Percentiles rank a stretch among this genome's conserved stretches.
Conservation (phyloP, 768 basidiomycete species). For the Paxillus ammoniavirescens region DNA sequence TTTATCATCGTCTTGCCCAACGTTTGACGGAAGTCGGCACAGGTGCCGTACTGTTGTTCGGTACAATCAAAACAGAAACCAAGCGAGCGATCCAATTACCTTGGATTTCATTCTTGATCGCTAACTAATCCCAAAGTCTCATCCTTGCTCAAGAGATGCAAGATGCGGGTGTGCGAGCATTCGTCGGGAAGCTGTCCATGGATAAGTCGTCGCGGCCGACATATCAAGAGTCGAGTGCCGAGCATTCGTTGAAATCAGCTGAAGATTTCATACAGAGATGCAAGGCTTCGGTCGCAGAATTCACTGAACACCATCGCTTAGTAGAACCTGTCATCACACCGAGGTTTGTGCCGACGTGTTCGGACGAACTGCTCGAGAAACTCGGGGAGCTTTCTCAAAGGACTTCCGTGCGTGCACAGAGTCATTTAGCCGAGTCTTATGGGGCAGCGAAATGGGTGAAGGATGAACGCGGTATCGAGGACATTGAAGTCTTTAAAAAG, state of each 20-base stretch:
- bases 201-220: conserved; percentile 70
- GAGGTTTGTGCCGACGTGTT: conserved; percentile 88
- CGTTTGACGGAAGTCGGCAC: conserved; percentile 76
- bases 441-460: conserved; percentile 77
- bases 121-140: conserved; percentile 43
- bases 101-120: not conserved
- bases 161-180: conserved; percentile 67
- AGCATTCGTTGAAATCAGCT: conserved; percentile 49
- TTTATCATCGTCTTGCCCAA: conserved; percentile 65
- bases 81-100: conserved; percentile 52
- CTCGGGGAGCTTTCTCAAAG: conserved; percentile 54
- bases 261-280: conserved; percentile 57
- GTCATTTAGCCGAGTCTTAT: conserved; percentile 78
- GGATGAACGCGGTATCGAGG: conserved; percentile 55
- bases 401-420: conserved; percentile 61
- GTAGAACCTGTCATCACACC: conserved; percentile 86
- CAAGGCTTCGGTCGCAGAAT: conserved; percentile 34
- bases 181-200: conserved; percentile 92
- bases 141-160: conserved; percentile 79
- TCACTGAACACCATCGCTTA: conserved; percentile 47
- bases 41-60: conserved; percentile 74
- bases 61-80: conserved; percentile 77
- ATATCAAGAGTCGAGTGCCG: conserved; percentile 63
- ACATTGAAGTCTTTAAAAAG: conserved; percentile 73
- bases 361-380: conserved; percentile 62